Evolutionary conservation across 768 basidiomycete species (phyloP).

Genomic region (Auriscalpium vulgare): DNA sequence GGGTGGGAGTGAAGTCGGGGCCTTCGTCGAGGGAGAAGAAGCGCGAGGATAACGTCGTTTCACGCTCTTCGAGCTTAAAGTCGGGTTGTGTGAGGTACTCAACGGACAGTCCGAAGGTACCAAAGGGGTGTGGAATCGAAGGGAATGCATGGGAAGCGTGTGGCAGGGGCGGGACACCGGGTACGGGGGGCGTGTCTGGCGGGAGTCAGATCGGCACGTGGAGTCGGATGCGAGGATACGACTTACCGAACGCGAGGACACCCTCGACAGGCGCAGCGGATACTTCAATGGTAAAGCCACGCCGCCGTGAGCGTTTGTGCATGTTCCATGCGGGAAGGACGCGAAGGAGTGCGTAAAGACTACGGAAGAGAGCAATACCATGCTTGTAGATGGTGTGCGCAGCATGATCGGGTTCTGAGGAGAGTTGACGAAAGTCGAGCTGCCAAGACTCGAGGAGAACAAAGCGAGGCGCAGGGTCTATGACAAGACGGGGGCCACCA

Average conservation of each 20-base stretch:
- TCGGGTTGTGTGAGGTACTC: slow-evolving; percentile 60
- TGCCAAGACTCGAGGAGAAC: slow-evolving; percentile 72
- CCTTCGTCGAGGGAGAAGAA: slow-evolving; percentile 66
- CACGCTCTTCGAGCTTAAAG: slow-evolving; percentile 71
- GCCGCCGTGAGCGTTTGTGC: slow-evolving; percentile 48
- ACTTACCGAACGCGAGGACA: slow-evolving; percentile 34
- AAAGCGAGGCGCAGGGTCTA: slow-evolving; percentile 60
- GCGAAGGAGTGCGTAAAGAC: slow-evolving; percentile 63
- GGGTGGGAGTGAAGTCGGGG: slow-evolving; percentile 62
- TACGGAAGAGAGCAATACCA: slow-evolving; percentile 74
- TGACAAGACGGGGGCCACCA: slow-evolving; percentile 35
- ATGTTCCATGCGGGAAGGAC: slow-evolving; percentile 74
- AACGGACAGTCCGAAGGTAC: slow-evolving; percentile 51
- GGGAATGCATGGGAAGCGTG: slow-evolving; percentile 56
- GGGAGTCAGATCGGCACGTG: slow-evolving; percentile 6
- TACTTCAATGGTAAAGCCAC: slow-evolving; percentile 41
- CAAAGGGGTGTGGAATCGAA: slow-evolving; percentile 59
- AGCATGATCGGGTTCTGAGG: slow-evolving; percentile 38
- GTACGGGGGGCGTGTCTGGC: slow-evolving; percentile 33
- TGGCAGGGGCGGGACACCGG: slow-evolving; percentile 32
- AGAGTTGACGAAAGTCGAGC: slow-evolving; percentile 34
- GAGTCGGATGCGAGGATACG: neutral
- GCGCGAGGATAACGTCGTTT: slow-evolving; percentile 64
- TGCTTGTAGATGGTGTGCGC: slow-evolving; percentile 81
- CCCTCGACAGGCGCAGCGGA: slow-evolving; percentile 26